Conservation (phyloP, 805 yeast genomes). For the Brettanomyces anomalus region DNA sequence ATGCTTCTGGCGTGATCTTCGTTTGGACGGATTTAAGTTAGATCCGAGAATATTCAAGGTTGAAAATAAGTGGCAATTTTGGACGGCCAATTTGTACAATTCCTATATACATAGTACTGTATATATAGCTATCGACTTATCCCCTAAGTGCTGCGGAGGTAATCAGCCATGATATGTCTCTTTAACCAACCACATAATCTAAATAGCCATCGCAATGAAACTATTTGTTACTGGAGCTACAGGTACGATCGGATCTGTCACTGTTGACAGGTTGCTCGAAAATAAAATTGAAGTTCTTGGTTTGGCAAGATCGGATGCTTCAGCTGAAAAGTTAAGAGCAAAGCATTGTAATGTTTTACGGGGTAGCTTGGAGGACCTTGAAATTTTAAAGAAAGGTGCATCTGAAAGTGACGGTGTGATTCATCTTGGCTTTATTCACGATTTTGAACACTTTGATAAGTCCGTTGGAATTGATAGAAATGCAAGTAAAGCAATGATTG, state of each 20-base stretch:
- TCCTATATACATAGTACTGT: no score
- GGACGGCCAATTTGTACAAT: no score
- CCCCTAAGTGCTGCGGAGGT: no score
- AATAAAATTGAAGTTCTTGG: constrained; percentile 22
- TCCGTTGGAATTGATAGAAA: background rate
- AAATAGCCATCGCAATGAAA: background rate
- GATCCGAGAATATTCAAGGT: no score
- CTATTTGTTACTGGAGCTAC: constrained; percentile 27
- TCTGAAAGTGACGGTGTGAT: background rate
- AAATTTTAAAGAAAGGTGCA: background rate
- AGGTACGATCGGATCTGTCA: constrained; percentile 26
- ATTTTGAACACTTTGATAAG: background rate
- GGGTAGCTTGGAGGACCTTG: background rate
- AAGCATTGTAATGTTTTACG: background rate
- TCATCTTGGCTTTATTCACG: background rate
- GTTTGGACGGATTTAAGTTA: no score
- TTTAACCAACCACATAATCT: no score
- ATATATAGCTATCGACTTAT: no score
- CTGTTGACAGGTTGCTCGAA: constrained; percentile 16
- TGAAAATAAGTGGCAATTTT: no score
- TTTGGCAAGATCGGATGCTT: constrained; percentile 18
- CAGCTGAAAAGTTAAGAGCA: background rate
- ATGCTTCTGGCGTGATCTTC: no score
- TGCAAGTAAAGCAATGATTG: background rate
- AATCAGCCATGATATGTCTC: no score